Percentiles rank a stretch among this genome's conserved stretches.
Conservation (phyloP, 306 rosid genomes). For the Mimosa pudica region DNA sequence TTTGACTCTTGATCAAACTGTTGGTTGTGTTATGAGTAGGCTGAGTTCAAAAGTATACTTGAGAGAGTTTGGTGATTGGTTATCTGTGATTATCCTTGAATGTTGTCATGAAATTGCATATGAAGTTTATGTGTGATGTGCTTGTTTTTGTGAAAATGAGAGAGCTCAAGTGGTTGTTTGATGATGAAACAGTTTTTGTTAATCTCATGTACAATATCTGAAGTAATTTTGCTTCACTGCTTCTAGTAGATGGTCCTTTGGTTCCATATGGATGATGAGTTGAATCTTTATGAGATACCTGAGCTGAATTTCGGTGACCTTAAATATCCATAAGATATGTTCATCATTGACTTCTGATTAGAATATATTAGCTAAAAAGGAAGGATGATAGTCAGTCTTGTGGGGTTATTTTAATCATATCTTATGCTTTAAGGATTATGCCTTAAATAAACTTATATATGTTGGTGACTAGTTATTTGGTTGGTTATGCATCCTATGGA, state of each 20-base stretch:
- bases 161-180: conserved; percentile 25
- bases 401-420: background rate
- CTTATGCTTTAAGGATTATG: background rate
- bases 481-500: too few species aligned
- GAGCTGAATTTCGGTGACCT: conserved; percentile 26
- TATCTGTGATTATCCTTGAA: background rate
- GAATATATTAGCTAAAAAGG: conserved; percentile 1
- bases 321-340: background rate
- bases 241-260: background rate
- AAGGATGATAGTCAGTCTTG: background rate
- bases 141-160: conserved; percentile 23
- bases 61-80: background rate
- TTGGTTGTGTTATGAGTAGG: conserved; percentile 4
- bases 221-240: background rate
- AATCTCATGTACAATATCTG: background rate
- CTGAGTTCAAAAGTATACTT: background rate
- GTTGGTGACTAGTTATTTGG: background rate
- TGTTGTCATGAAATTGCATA: conserved; percentile 3
- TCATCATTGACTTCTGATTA: background rate
- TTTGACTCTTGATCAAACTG: conserved; percentile 19
- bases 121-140: conserved; percentile 6
- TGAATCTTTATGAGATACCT: background rate
- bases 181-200: background rate
- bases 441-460: background rate
- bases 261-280: background rate